Conservation (phyloP, 495 filamentous ascomycete genomes). For the Rusavskia elegans region DNA sequence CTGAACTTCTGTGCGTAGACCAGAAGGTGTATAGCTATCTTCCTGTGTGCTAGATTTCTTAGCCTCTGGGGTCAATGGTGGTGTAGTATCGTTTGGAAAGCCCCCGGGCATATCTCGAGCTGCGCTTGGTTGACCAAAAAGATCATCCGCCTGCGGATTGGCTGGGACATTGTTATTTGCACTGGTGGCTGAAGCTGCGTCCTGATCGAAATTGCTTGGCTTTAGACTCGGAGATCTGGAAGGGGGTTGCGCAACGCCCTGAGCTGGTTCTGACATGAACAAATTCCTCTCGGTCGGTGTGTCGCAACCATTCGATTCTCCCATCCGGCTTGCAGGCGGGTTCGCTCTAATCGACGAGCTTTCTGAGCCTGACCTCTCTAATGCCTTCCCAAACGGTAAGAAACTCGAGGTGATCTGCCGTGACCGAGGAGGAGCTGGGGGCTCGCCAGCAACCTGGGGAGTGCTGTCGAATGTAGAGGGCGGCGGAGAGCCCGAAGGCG, state of each 20-base stretch:
- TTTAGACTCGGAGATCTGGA: background rate
- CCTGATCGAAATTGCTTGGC: background rate
- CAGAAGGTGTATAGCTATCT: background rate
- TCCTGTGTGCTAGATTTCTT: background rate
- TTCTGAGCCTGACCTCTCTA: conserved; percentile 45
- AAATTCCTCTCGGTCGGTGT: conserved; percentile 34
- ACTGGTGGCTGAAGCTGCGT: background rate
- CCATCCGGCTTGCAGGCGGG: conserved; percentile 61
- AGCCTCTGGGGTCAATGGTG: conserved; percentile 6
- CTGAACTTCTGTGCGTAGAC: background rate
- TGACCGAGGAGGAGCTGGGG: conserved; percentile 47
- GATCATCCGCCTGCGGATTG: background rate
- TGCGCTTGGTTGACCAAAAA: conserved; percentile 14
- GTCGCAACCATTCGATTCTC: conserved; percentile 39
- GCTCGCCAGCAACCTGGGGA: conserved; percentile 37
- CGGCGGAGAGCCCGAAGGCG: conserved; percentile 47
- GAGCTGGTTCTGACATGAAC: conserved; percentile 1
- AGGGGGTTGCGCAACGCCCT: background rate
- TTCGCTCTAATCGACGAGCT: conserved; percentile 67
- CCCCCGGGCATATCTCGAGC: conserved; percentile 32
- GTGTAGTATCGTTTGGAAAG: conserved; percentile 36
- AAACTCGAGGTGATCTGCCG: conserved; percentile 59
- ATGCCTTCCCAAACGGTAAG: conserved; percentile 40
- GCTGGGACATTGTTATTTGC: background rate
- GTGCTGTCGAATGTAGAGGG: conserved; percentile 33